Conservation (phyloP, 306 rosid genomes). For the Dalbergia cultrata region DNA sequence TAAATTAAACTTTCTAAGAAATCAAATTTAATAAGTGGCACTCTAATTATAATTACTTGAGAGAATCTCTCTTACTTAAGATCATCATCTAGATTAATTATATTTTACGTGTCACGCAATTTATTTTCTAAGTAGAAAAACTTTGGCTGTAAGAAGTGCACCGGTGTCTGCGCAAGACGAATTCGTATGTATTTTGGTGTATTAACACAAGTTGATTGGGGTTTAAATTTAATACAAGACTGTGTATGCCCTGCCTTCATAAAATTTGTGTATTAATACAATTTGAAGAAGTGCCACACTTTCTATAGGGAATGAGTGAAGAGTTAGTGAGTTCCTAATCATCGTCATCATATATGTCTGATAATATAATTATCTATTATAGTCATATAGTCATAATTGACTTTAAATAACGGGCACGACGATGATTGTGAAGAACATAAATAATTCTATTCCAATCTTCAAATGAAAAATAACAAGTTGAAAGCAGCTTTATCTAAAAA, state of each 20-base stretch:
- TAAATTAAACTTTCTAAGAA: too few relatives aligned
- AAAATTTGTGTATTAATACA: neutral
- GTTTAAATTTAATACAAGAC: neutral
- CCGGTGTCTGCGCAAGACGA: too few relatives aligned
- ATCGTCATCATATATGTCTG: neutral
- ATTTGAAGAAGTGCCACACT: too few relatives aligned
- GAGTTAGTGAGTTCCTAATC: constrained; percentile 6
- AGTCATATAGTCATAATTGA: constrained; percentile 31
- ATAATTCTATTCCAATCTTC: neutral
- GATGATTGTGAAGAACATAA: constrained; percentile 7
- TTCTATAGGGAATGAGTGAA: neutral
- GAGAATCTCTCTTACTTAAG: too few relatives aligned
- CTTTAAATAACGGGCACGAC: neutral
- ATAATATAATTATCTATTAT: constrained; percentile 20
- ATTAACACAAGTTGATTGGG: neutral
- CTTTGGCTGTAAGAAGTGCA: too few relatives aligned
- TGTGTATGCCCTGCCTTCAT: neutral
- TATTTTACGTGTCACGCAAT: too few relatives aligned
- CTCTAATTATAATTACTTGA: too few relatives aligned
- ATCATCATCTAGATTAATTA: too few relatives aligned
- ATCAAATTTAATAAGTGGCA: too few relatives aligned
- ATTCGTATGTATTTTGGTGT: too few relatives aligned
- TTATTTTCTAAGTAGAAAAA: too few relatives aligned
- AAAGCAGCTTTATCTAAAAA: neutral
- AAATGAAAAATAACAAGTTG: neutral